phyloP scores from a whole-genome alignment of 75 land plant species.

The Picea sitchensis region DNA sequence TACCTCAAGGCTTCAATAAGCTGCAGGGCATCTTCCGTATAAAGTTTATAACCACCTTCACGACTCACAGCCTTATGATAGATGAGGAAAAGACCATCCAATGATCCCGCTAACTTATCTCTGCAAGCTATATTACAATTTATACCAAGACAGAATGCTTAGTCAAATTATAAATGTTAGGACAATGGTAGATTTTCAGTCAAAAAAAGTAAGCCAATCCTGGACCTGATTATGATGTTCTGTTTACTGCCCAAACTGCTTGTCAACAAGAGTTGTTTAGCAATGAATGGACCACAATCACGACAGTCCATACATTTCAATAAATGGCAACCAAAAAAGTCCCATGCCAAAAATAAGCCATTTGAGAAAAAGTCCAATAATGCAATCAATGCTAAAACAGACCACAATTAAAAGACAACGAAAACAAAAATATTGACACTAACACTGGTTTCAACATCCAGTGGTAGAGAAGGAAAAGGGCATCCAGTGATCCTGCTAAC shows the following conservation, averaged over 20 bases:
- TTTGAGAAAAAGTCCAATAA: too few relatives aligned
- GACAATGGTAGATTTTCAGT: not conserved
- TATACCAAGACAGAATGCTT: not conserved
- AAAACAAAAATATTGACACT: not conserved
- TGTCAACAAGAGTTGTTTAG: too few relatives aligned
- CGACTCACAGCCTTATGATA: constrained; percentile 69
- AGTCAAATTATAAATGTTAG: not conserved
- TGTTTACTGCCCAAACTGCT: not conserved
- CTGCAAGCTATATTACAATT: constrained; percentile 56
- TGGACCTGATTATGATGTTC: not conserved
- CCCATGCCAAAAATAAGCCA: not conserved
- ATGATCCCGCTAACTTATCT: constrained; percentile 61
- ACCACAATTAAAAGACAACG: too few relatives aligned
- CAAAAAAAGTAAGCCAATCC: not conserved
- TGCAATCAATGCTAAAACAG: too few relatives aligned
- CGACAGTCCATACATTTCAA: not conserved
- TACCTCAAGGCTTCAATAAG: constrained; percentile 96
- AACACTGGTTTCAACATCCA: constrained; percentile 32
- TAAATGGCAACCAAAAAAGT: not conserved
- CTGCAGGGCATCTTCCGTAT: constrained; percentile 84
- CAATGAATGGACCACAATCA: too few relatives aligned
- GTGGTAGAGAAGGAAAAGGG: constrained; percentile 71
- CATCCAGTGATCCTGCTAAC: constrained; percentile 69
- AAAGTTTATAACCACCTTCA: constrained; percentile 55
- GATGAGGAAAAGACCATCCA: constrained; percentile 74